Base-by-base conservation (phyloP, 1,284 basidiomycete genomes). In the Fomitopsis betulina region DNA sequence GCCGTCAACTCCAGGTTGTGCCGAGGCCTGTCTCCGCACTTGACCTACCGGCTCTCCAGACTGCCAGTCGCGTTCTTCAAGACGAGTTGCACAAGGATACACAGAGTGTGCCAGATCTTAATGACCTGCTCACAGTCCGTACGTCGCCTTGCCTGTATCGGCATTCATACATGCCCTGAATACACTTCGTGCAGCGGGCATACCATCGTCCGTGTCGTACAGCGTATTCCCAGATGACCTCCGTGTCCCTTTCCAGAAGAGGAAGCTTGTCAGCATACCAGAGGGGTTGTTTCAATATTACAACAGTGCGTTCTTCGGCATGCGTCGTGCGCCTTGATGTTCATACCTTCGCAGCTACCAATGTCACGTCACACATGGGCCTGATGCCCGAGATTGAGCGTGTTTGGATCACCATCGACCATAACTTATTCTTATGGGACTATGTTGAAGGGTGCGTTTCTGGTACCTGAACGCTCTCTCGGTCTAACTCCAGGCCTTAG, bases 381-480 rank as follows among this genome's bases (percentile, higher is more conserved):
- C 75, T 99, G 57, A 86, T 99, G 69, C 89, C 95, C 33, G 93
- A 96, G 66, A 93, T 99, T 62, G 93, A 94, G 65, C 84, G 95
- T 53, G 96, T 93, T 0, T 99, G 96, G 94, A 92, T 98, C 65
- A 89, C 93, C 10, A 90, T 98, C 62, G 94, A 98, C 76, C 89
- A 96, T 72, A 92, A 93, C 67, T 79, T 99, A 42, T 94, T 97
- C 69, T 78, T 99, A 30, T 99, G 97, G 97, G 94, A 98, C 73
- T 99, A 98, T 73, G 78, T 87, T 53, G 93, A 97, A 68, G 93
- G 93, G 89, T 94, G 67, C 61, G 86, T 79, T 35, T 17, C 13
- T 53, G 30, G 33, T 19, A 1, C 7, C 27, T 52, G 15, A 35
- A 49, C 47, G 5, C 32, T 40, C 15, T 23, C 21, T n/a, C 23